phyloP scores from a whole-genome alignment of 2,329 filamentous ascomycete genomes.

The Esteya vermicola region DNA sequence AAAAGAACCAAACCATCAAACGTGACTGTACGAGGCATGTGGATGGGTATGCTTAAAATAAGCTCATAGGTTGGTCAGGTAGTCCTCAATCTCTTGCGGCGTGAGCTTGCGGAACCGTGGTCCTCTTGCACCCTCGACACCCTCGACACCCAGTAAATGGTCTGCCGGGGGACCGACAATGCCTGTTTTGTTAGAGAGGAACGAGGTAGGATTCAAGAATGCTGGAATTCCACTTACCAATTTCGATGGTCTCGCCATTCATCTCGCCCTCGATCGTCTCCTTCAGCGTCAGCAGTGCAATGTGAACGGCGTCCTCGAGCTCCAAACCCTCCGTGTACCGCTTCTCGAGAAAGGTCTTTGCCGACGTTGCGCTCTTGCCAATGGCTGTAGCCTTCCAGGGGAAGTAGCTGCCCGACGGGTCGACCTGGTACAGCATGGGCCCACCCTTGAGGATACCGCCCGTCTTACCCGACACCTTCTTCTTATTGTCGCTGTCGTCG shows the following conservation, averaged over 20 bases:
- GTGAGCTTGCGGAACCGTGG: slow-evolving; percentile 88
- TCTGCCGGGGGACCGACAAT: slow-evolving; percentile 93
- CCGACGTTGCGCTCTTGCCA: slow-evolving; percentile 94
- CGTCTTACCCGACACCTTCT: slow-evolving; percentile 71
- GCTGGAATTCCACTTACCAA: slow-evolving; percentile 65
- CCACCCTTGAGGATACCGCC: slow-evolving; percentile 92
- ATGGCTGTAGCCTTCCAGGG: slow-evolving; percentile 99
- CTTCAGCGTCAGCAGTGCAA: slow-evolving; percentile 91
- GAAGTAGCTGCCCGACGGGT: slow-evolving; percentile 97
- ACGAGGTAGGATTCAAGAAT: background rate
- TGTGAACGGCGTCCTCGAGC: slow-evolving; percentile 96
- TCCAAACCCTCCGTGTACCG: slow-evolving; percentile 94
- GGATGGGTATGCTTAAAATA: background rate
- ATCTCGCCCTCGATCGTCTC: slow-evolving; percentile 99
- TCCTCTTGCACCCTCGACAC: slow-evolving; percentile 70
- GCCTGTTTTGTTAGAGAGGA: slow-evolving; percentile 34
- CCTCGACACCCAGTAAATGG: slow-evolving; percentile 81
- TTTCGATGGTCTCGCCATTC: slow-evolving; percentile 97
- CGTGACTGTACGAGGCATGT: background rate
- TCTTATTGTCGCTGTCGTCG: slow-evolving; percentile 32
- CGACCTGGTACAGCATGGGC: slow-evolving; percentile 95
- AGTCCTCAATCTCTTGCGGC: slow-evolving; percentile 98
- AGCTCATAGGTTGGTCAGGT: slow-evolving; percentile 87
- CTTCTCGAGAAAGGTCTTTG: slow-evolving; percentile 99
- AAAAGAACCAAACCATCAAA: background rate